A percentile compares a stretch with the other conserved stretches of the same genome.
phyloP scores from a whole-genome alignment of 179 eudicot species.

The Corrigiola litoralis region DNA sequence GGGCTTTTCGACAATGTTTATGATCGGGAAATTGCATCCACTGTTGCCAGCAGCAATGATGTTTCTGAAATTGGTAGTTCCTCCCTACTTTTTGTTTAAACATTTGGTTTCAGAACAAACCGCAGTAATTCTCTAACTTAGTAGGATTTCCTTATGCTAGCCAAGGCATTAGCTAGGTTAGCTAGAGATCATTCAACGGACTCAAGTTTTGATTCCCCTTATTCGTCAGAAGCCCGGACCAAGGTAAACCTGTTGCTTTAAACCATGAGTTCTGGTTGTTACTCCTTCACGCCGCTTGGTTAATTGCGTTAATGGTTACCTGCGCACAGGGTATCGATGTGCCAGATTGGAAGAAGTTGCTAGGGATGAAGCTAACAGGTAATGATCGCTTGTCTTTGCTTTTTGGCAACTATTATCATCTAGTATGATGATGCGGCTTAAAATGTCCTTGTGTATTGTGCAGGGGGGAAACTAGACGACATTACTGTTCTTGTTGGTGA shows the following conservation, averaged over 20 bases:
- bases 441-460: slow-evolving; percentile 3
- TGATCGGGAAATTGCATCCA: slow-evolving; percentile 56
- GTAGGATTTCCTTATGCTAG: slow-evolving; percentile 40
- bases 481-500: slow-evolving; percentile 75
- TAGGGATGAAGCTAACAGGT: slow-evolving; percentile 84
- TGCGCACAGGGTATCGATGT: slow-evolving; percentile 66
- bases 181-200: slow-evolving; percentile 75
- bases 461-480: slow-evolving; percentile 96
- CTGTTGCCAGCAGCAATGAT: slow-evolving; percentile 35
- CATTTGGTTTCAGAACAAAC: not conserved
- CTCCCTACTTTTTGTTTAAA: not conserved
- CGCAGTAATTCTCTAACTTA: slow-evolving; percentile 15
- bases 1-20: slow-evolving; percentile 91
- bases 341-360: slow-evolving; percentile 74
- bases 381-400: not conserved
- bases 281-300: not conserved
- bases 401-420: not conserved
- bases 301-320: not conserved
- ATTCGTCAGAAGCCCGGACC: slow-evolving; percentile 68
- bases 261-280: not conserved
- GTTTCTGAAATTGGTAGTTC: slow-evolving; percentile 68
- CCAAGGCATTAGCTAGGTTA: slow-evolving; percentile 86
- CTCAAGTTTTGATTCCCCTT: slow-evolving; percentile 71
- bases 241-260: slow-evolving; percentile 39
- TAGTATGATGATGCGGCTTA: not conserved